Evolutionary conservation across 441 rosid genomes (phyloP).

Genomic region (Adansonia grandidieri): DNA sequence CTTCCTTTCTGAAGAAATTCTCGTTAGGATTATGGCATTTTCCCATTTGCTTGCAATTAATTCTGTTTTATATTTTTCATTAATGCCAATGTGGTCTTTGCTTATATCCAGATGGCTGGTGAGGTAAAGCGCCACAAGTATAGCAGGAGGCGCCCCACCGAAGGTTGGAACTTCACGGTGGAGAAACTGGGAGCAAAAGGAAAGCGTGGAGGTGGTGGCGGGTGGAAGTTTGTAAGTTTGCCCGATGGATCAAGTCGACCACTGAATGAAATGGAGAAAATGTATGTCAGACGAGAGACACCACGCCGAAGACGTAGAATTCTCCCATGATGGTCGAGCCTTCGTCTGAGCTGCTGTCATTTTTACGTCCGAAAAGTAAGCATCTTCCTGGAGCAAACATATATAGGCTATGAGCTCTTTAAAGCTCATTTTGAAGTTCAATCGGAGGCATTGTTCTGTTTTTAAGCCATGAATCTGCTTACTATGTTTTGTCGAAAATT

Average conservation of each 20-base stretch:
- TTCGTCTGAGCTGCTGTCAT: constrained; percentile 7
- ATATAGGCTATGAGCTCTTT: constrained; percentile 6
- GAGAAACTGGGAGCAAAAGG: constrained; percentile 79
- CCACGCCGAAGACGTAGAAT: constrained; percentile 76
- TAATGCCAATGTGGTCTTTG: constrained; percentile 2
- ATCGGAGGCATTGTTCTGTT: not conserved
- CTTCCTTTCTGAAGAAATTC: not conserved
- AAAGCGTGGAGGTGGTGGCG: constrained; percentile 83
- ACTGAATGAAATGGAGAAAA: constrained; percentile 72
- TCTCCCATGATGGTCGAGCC: constrained; percentile 53
- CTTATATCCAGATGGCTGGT: constrained; percentile 58
- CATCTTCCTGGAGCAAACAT: not conserved
- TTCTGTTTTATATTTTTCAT: not conserved
- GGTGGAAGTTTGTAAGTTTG: constrained; percentile 89
- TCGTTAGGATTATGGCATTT: not conserved
- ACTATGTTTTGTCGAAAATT: not conserved
- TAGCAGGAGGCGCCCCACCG: constrained; percentile 68
- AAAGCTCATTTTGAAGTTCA: not conserved
- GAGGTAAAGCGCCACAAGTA: constrained; percentile 82
- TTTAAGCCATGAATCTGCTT: not conserved
- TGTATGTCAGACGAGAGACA: constrained; percentile 81
- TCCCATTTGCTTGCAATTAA: not conserved
- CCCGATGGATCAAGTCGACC: constrained; percentile 88
- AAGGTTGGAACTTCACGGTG: constrained; percentile 83
- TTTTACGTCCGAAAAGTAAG: not conserved